These are phyloP conservation scores for Phytomonas francai DNA, from an alignment of 208 protist genomes.

Conservation along the genomic window DNA sequence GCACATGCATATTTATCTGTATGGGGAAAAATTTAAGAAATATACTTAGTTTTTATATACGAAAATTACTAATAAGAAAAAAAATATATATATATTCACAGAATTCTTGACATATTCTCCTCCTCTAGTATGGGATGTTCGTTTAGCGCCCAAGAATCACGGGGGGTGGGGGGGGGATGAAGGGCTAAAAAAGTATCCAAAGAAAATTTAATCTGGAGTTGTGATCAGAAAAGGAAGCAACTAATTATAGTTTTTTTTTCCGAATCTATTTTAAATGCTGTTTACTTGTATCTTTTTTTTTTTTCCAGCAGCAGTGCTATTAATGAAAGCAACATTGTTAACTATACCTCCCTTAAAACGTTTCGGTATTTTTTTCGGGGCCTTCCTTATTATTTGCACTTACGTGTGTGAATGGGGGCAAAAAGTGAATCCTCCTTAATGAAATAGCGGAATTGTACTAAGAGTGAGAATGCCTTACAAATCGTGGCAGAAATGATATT, in stretches of 20 bases:
- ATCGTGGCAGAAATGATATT: no score
- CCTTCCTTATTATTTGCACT: no score
- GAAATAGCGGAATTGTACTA: no score
- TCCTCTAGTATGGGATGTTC: neutral
- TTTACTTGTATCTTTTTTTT: constrained; percentile 15
- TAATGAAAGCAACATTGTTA: neutral
- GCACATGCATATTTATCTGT: neutral
- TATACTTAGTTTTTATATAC: neutral
- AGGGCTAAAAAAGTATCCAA: neutral
- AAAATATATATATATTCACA: neutral
- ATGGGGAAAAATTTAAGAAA: neutral
- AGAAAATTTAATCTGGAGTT: neutral
- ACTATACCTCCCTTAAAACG: neutral
- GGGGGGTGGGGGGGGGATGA: no score
- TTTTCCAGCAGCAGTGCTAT: constrained; percentile 10
- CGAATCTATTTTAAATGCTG: constrained; percentile 2
- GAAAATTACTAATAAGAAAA: constrained; percentile 10
- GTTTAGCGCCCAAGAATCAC: neutral
- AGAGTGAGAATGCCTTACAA: no score
- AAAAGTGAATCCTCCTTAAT: no score
- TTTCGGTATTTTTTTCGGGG: neutral
- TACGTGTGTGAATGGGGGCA: no score
- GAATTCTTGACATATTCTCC: neutral
- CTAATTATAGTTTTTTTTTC: constrained; percentile 9
- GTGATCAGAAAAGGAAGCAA: neutral